Percentiles rank a stretch among this genome's conserved stretches.
Conservation (phyloP, 306 rosid genomes). For the Sindora glabra region DNA sequence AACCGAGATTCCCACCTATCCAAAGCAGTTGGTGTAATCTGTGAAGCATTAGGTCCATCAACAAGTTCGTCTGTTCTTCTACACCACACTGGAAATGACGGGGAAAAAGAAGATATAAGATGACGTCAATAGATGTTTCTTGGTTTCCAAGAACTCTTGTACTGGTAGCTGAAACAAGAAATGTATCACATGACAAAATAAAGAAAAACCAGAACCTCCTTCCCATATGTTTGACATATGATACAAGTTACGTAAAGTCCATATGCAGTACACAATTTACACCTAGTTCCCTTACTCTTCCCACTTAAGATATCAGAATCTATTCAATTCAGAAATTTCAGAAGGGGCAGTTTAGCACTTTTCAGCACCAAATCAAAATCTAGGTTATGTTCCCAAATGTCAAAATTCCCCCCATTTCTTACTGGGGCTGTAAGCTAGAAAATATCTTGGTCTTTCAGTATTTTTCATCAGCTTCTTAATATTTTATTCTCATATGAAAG, state of each 20-base stretch:
- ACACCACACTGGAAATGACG: slow-evolving; percentile 51
- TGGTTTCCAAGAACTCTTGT: not conserved
- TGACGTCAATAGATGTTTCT: not conserved
- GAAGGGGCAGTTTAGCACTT: not conserved
- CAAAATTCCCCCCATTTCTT: too few species aligned
- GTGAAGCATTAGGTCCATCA: slow-evolving; percentile 57
- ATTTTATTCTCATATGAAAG: not conserved
- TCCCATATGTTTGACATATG: not conserved
- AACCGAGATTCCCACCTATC: slow-evolving; percentile 56
- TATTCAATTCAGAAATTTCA: not conserved
- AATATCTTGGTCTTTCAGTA: too few species aligned
- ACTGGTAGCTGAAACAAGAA: not conserved
- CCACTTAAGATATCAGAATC: not conserved
- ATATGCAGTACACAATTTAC: not conserved
- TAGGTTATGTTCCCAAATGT: too few species aligned
- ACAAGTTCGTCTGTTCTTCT: slow-evolving; percentile 61
- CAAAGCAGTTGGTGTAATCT: slow-evolving; percentile 47
- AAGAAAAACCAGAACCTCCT: not conserved
- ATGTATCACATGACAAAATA: not conserved
- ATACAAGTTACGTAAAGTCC: not conserved
- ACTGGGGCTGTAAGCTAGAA: too few species aligned
- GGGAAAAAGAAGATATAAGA: not conserved
- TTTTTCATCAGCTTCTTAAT: not conserved
- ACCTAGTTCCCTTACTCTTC: not conserved
- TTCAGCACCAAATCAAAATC: not conserved